Evolutionary conservation across 768 basidiomycete species (phyloP).

Genomic region (Calocybe cyanea): DNA sequence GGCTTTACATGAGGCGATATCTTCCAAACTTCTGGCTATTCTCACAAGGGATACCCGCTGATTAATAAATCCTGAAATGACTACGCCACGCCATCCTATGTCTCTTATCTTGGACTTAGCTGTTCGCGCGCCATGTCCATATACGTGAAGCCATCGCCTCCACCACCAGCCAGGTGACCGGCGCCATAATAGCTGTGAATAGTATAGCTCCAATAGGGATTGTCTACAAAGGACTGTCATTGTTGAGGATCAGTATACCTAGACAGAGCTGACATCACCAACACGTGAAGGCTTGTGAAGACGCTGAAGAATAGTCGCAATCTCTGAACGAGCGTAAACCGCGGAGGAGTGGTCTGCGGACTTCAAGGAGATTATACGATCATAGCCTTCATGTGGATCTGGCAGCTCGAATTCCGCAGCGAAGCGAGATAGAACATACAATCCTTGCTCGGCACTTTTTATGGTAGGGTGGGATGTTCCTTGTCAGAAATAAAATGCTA

Average conservation of each 20-base stretch:
- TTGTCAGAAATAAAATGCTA: constrained; percentile 21
- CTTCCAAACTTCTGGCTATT: not conserved
- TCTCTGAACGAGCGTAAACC: constrained; percentile 47
- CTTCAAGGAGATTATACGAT: constrained; percentile 50
- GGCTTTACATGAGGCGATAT: not conserved
- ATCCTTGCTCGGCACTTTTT: constrained; percentile 50
- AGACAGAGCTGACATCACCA: constrained; percentile 12
- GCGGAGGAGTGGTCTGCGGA: constrained; percentile 37
- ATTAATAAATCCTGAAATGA: constrained; percentile 5
- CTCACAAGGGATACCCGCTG: not conserved
- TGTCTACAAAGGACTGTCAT: constrained; percentile 17
- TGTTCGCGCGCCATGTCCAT: constrained; percentile 1
- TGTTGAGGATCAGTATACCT: constrained; percentile 14
- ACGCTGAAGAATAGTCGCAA: constrained; percentile 49
- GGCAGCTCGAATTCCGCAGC: constrained; percentile 58
- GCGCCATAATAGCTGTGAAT: constrained; percentile 19
- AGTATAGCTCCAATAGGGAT: constrained; percentile 19
- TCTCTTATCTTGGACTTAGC: too few species aligned
- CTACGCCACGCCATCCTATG: constrained; percentile 8
- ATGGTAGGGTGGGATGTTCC: constrained; percentile 79
- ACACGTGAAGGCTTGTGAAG: constrained; percentile 42
- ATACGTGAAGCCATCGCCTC: constrained; percentile 11
- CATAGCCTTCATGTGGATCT: constrained; percentile 55
- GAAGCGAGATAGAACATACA: constrained; percentile 64
- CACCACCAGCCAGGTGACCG: constrained; percentile 14